These are phyloP conservation scores for Penicillium chermesinum DNA, from an alignment of 495 filamentous ascomycete species.

Conservation along the genomic window DNA sequence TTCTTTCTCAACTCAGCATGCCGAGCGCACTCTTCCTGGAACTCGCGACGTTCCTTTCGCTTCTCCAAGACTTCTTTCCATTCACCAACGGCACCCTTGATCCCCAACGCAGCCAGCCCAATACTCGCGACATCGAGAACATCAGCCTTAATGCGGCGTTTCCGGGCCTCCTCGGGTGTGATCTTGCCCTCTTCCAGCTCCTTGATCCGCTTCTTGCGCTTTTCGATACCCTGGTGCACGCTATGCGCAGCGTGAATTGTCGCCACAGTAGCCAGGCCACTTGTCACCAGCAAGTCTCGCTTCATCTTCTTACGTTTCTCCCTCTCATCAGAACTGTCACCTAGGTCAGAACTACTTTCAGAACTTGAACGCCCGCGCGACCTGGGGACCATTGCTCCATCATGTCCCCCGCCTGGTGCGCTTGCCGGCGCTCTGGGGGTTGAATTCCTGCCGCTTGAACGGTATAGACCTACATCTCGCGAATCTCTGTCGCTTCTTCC, in stretches of 20 bases:
- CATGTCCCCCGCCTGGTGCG: constrained; percentile 12
- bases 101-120: constrained; percentile 78
- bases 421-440: constrained; percentile 13
- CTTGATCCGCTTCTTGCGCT: constrained; percentile 63
- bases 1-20: constrained; percentile 56
- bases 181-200: constrained; percentile 70
- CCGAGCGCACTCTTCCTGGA: constrained; percentile 41
- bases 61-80: constrained; percentile 64
- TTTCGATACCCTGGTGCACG: constrained; percentile 71
- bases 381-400: background rate
- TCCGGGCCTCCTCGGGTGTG: constrained; percentile 66
- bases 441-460: constrained; percentile 18
- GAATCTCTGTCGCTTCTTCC: constrained; percentile 43
- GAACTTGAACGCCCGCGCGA: constrained; percentile 29
- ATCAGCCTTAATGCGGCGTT: constrained; percentile 67
- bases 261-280: constrained; percentile 78
- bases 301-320: constrained; percentile 69
- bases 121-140: constrained; percentile 71
- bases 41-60: constrained; percentile 47
- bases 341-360: constrained; percentile 57
- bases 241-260: constrained; percentile 84
- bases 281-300: constrained; percentile 78
- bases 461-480: constrained; percentile 48
- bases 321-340: constrained; percentile 73
- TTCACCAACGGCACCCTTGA: constrained; percentile 75